A percentile compares a stretch with the other conserved stretches of the same genome.
Evolutionary conservation across 1,284 basidiomycete genomes (phyloP).

Genomic region (Cryptococcus hybrid): DNA sequence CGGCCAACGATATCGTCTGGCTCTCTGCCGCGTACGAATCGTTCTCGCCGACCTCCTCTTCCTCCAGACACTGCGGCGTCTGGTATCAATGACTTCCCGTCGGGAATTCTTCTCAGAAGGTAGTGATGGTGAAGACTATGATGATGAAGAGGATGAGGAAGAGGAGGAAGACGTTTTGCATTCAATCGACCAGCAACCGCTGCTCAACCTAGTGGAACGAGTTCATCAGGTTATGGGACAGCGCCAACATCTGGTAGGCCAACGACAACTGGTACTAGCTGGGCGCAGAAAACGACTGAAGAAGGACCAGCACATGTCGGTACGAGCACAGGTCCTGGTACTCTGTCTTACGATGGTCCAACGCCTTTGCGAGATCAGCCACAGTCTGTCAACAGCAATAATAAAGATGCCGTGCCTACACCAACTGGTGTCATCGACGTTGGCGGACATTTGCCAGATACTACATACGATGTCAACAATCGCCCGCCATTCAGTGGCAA

Average conservation of each 20-base stretch:
- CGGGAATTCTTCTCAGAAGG: constrained; percentile 44
- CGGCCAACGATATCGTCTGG: background rate
- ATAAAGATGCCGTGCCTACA: constrained; percentile 13
- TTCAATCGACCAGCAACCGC: constrained; percentile 45
- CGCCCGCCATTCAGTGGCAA: constrained; percentile 36
- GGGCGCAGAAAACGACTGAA: background rate
- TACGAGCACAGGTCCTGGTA: background rate
- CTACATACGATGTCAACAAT: constrained; percentile 24
- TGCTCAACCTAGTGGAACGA: constrained; percentile 19
- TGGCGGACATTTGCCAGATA: constrained; percentile 28
- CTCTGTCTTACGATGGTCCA: background rate
- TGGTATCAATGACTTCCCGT: constrained; percentile 35
- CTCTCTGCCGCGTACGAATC: background rate
- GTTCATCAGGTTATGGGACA: constrained; percentile 12
- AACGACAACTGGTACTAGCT: background rate
- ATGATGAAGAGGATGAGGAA: constrained; percentile 34
- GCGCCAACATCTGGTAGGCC: constrained; percentile 12
- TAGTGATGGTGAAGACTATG: constrained; percentile 35
- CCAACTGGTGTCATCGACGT: constrained; percentile 27
- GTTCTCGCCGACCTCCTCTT: constrained; percentile 10
- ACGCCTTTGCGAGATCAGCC: background rate
- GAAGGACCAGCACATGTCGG: background rate
- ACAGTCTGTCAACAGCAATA: background rate
- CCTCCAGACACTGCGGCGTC: constrained; percentile 40
- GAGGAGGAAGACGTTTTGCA: constrained; percentile 41